phyloP scores from a whole-genome alignment of 208 protist genomes.

The Strigomonas culicis region DNA sequence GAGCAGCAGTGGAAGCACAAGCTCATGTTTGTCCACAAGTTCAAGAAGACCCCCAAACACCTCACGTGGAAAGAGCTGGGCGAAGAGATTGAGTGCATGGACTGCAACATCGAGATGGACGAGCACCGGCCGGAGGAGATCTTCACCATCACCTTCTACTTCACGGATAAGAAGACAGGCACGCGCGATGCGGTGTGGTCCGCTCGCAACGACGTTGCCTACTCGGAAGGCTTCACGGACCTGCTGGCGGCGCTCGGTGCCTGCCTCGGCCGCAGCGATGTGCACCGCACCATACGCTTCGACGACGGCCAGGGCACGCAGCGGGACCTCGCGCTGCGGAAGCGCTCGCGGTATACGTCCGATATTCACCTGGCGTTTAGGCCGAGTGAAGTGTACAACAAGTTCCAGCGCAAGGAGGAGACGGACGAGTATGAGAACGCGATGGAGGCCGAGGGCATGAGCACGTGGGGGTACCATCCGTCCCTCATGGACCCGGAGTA shows the following conservation, averaged over 20 bases:
- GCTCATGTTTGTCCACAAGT: slow-evolving; percentile 88
- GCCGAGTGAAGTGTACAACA: slow-evolving; percentile 75
- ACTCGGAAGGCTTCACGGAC: slow-evolving; percentile 84
- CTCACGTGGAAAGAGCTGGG: slow-evolving; percentile 85
- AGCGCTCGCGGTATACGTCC: slow-evolving; percentile 82
- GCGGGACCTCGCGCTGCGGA: slow-evolving; percentile 78
- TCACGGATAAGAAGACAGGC: slow-evolving; percentile 68
- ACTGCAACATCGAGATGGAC: slow-evolving; percentile 85
- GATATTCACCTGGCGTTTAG: slow-evolving; percentile 82
- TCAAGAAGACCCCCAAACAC: slow-evolving; percentile 85
- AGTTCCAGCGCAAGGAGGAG: slow-evolving; percentile 71
- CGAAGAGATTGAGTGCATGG: slow-evolving; percentile 87
- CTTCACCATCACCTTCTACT: slow-evolving; percentile 84
- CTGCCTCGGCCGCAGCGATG: slow-evolving; percentile 73
- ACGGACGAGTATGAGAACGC: slow-evolving; percentile 73
- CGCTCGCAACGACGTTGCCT: slow-evolving; percentile 77
- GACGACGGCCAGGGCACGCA: slow-evolving; percentile 69
- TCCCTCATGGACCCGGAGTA: slow-evolving; percentile 84
- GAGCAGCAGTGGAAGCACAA: slow-evolving; percentile 87
- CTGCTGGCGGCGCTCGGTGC: slow-evolving; percentile 78
- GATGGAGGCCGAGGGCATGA: slow-evolving; percentile 70
- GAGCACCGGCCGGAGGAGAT: slow-evolving; percentile 86
- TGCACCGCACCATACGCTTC: slow-evolving; percentile 88
- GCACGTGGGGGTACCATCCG: slow-evolving; percentile 85
- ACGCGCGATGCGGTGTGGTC: slow-evolving; percentile 74